Evolutionary conservation across 305 asterid genomes (phyloP), one percentile per base, ranked within the genome.

Genomic region (Ajuga reptans): DNA sequence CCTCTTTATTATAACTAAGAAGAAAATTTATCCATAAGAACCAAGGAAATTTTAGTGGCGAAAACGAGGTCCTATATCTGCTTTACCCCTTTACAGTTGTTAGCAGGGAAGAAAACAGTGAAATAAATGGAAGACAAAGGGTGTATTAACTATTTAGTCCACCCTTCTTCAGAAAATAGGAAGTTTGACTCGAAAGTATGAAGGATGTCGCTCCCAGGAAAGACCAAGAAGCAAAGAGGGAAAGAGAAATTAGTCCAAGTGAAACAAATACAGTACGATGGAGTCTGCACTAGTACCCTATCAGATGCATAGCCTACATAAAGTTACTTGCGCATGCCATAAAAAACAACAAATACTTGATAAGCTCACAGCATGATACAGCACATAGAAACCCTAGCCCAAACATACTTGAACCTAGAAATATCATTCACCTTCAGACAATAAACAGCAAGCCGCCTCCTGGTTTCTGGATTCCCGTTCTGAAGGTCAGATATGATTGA

Each of bases 401-500:
- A 17, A 50, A 59, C 36, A 66, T 33, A 53, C 31, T 41, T 50
- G 52, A 75, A 64, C 17, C 75, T 49, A 60, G 66, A 33, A 61
- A 75, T 60, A 34, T 51, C 33, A 57, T 62, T 73, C 75, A 93
- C 99, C 96, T 93, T 93, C 80, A 93, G 76, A 81, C 96, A 93
- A 77, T 93, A 93, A 66, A 89, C 97, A 76, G 97, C 99, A 67
- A 91, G 96, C 71, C 97, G 92, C 78, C 96, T 85, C 84, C 99
- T 85, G 29, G 97, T 91, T 79, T 93, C 99, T 42, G 97, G 47
- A 79, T 86, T 91, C 49, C 99, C 99, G 74, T 91, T 93, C 86
- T 93, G 99, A 75, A 93, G 97, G 80, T 93, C 99, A 47, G 99
- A 89, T 82, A 93, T 93, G 70, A 93, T 93, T 64, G 99, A 93